Evolutionary conservation across 179 eudicot species (phyloP).

Genomic region (Monotropa hypopitys): DNA sequence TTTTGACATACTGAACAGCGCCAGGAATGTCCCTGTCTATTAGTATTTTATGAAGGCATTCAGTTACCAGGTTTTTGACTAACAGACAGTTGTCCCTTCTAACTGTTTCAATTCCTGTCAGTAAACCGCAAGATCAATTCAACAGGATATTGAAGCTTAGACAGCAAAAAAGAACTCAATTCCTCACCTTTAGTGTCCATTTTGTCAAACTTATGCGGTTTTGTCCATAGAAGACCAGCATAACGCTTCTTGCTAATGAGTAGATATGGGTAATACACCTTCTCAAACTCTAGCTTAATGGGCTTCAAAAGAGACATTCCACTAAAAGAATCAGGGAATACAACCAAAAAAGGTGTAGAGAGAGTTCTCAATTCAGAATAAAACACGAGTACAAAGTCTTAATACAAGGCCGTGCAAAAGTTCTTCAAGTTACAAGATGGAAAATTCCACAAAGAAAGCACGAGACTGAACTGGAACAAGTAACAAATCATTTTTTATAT

Average conservation of each 20-base stretch:
- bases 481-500: not conserved
- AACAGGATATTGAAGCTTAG: constrained; percentile 3
- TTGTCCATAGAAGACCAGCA: constrained; percentile 95
- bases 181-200: constrained; percentile 94
- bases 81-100: constrained; percentile 92
- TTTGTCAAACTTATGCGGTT: constrained; percentile 76
- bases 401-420: not conserved
- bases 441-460: not conserved
- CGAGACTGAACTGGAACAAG: not conserved
- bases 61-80: constrained; percentile 85
- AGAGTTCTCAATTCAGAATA: not conserved
- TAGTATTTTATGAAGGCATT: constrained; percentile 85
- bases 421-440: constrained; percentile 6
- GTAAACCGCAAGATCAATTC: constrained; percentile 1
- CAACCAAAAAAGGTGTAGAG: not conserved
- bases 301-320: constrained; percentile 43
- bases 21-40: constrained; percentile 90
- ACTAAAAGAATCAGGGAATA: not conserved
- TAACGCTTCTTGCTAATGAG: constrained; percentile 97
- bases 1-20: constrained; percentile 86
- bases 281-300: constrained; percentile 95
- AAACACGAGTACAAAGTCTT: not conserved
- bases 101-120: constrained; percentile 95
- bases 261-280: constrained; percentile 87
- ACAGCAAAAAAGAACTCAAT: not conserved